Evolutionary conservation across 768 basidiomycete genomes (phyloP), one percentile per base, ranked within the genome.

Genomic region (Termitomyces sp.): DNA sequence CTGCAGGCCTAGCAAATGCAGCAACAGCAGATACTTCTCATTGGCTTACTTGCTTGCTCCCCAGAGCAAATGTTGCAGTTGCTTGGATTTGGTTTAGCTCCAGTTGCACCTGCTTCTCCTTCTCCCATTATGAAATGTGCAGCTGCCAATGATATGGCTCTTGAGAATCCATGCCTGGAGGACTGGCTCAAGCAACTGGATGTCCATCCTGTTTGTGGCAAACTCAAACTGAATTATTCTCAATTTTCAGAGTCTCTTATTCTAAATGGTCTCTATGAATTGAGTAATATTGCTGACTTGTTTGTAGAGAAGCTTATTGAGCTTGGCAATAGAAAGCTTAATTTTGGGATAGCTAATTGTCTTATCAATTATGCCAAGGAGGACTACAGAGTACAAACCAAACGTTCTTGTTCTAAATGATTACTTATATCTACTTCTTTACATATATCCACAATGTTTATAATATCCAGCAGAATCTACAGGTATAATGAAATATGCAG

Each of bases 381-480:
- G 36, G 36, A 37, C 36, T 37, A 37, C 18, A 5, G 16, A 37
- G 36, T 37, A 2, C 10, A 36, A 7, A 36, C n/a, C n/a, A 36
- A 36, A 36, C 34, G 13, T n/a, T n/a, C n/a, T 13, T 36, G 13
- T 36, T 36, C 34, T 13, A 13, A 36, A 36, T 36, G 14, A 13
- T 36, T 2, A 36, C n/a, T n/a, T n/a, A n/a, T n/a, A n/a, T n/a
- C n/a, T n/a, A n/a, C n/a, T n/a, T 26, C 8, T 43, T 44, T 47
- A 54, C 27, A 62, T 42, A 58, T 62, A 65, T 44, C 65, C 60
- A 57, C n/a, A n/a, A n/a, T n/a, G n/a, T n/a, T n/a, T n/a, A n/a
- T n/a, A n/a, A n/a, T n/a, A n/a, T n/a, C n/a, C 60, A 63, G 40
- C 32, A 4, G 63, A 57, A 53, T 71, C 55, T 1, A 59, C 50